Percentiles rank a stretch among this genome's conserved stretches.
Conservation (phyloP, 2,329 filamentous ascomycete species). For the Pseudogymnoascus sp. region DNA sequence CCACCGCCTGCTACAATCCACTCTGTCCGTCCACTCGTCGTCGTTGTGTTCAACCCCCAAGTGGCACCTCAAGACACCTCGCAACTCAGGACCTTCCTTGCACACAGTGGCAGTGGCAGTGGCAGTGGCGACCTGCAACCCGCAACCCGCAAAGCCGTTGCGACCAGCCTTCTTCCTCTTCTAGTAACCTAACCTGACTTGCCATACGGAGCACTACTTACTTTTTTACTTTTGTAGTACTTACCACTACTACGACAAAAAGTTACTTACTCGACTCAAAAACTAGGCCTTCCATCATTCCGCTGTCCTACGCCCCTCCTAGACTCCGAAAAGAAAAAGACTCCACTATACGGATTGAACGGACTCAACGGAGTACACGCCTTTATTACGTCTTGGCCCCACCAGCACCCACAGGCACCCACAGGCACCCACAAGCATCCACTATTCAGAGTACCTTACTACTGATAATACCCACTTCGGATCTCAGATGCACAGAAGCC, state of each 20-base stretch:
- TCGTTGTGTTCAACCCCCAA: not conserved
- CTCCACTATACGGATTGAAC: not conserved
- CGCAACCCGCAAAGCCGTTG: not conserved
- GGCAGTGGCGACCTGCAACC: not conserved
- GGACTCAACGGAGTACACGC: not conserved
- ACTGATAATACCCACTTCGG: not conserved
- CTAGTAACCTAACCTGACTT: not conserved
- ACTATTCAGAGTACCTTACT: not conserved
- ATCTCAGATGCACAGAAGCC: not conserved
- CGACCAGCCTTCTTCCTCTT: not conserved
- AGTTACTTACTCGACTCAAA: not conserved
- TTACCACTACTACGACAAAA: not conserved
- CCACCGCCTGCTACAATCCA: not conserved
- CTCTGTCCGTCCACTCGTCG: not conserved
- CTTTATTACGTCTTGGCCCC: conserved; percentile 1
- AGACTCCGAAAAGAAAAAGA: not conserved
- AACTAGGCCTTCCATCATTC: not conserved
- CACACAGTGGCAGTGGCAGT: not conserved
- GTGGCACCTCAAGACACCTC: not conserved
- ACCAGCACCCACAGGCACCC: not conserved
- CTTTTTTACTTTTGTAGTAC: not conserved
- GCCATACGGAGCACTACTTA: not conserved
- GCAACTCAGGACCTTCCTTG: not conserved
- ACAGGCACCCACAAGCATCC: not conserved
- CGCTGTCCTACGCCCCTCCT: not conserved